Evolutionary conservation across 192 early-diverging fungal species (phyloP), one percentile per base, ranked within the genome.

Genomic region (Umbelopsis sp.): DNA sequence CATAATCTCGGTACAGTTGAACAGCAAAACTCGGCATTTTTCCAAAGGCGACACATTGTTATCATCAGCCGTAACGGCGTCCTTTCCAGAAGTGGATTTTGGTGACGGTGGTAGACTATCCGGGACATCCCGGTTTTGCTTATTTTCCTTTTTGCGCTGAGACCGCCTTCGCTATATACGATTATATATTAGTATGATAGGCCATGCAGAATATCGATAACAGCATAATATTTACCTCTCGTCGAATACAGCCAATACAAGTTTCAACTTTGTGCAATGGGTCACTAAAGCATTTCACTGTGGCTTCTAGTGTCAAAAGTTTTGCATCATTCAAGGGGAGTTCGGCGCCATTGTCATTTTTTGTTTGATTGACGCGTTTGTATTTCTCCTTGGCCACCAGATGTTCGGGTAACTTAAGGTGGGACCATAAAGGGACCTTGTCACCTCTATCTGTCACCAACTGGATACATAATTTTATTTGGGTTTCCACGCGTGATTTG

Each of bases 401-500:
- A 36, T 88, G 80, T 78, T 97, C 94, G 6, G 93, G 93, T 34
- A 98, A 81, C 36, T 88, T 81, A 73, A 98, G 81, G 71, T 96
- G 94, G 44, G 94, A 90, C 92, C 94, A 97, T 69, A 84, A 80
- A 24, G 77, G 75, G 17, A 90, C 89, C 43, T 90, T 91, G 68
- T 90, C 90, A 70, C 91, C 92, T 65, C 83, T 71, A 49, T 82
- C 77, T 16, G 86, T 91, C 1, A 91, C 85, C 29, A 98, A 83
- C 72, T 95, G 93, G 73, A 98, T 77, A 34, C 92, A 94, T 26
- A 97, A 83, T 69, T 95, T 96, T 75, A 96, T 95, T 81, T 96
- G 96, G 22, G 96, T 98, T 82, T 98, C 95, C 44, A 97, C 96
- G 7, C 96, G 83, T 12, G 94, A 96, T 77, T 95, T 94, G 32